These are phyloP conservation scores for Coccomyxa sp. DNA, from an alignment of 139 green algal genomes.

Conservation along the genomic window DNA sequence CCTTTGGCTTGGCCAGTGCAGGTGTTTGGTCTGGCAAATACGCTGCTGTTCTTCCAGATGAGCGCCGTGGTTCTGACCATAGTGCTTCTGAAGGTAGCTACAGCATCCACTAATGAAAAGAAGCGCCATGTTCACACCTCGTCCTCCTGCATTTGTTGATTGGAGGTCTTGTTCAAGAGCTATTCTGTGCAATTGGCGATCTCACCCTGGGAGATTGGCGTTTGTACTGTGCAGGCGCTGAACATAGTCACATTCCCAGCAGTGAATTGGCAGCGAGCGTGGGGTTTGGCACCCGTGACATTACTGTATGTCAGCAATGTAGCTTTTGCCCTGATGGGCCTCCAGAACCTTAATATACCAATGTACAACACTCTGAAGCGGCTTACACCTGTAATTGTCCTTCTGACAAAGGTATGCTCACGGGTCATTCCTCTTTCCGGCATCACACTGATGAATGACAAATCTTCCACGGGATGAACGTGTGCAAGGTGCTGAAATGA, in stretches of 20 bases:
- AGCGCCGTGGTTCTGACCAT: constrained; percentile 2
- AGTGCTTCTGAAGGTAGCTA: neutral
- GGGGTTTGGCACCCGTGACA: constrained; percentile 24
- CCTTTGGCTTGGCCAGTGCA: neutral
- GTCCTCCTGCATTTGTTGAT: neutral
- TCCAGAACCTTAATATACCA: constrained; percentile 43
- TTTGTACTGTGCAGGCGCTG: neutral
- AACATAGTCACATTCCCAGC: neutral
- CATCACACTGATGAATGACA: too few species aligned
- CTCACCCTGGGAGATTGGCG: neutral
- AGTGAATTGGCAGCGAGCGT: constrained; percentile 1
- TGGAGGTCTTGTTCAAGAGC: neutral
- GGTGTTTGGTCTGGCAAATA: constrained; percentile 22
- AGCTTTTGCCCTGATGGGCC: constrained; percentile 37
- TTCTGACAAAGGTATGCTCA: constrained; percentile 40
- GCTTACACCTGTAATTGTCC: constrained; percentile 55
- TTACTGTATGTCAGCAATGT: constrained; percentile 45
- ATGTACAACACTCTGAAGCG: constrained; percentile 64
- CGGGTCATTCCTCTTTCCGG: neutral
- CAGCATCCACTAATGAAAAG: neutral
- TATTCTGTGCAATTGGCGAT: neutral
- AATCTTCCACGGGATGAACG: too few species aligned
- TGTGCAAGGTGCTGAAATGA: too few species aligned
- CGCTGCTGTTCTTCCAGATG: constrained; percentile 45
- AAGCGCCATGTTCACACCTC: too few species aligned